Evolutionary conservation across 306 rosid genomes (phyloP).

Genomic region (Quercus ilex): DNA sequence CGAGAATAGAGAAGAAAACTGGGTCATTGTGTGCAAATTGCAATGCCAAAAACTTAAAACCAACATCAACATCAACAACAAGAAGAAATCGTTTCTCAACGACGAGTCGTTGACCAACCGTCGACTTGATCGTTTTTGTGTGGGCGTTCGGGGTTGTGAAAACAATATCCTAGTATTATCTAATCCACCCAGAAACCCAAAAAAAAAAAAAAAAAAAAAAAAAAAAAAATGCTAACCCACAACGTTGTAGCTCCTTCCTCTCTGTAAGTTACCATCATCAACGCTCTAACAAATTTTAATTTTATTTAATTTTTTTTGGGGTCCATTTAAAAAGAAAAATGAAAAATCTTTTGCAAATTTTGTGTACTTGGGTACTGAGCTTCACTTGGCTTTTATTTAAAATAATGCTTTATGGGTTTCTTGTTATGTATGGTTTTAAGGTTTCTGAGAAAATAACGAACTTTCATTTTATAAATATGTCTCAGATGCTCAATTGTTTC

Average conservation of each 20-base stretch:
- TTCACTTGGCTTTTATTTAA: no score
- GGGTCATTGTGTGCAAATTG: neutral
- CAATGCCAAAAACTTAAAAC: neutral
- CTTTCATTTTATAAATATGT: neutral
- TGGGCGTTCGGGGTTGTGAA: neutral
- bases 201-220: no score
- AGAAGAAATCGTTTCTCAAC: neutral
- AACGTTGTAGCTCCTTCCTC: constrained; percentile 26
- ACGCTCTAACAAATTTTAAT: neutral
- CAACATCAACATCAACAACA: neutral
- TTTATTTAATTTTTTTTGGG: no score
- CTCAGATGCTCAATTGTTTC: constrained; percentile 54
- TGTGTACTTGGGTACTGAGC: no score
- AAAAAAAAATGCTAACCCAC: constrained; percentile 24
- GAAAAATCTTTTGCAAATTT: no score
- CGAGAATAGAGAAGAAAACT: no score
- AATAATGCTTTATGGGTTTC: neutral
- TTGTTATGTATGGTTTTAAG: neutral
- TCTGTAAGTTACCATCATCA: constrained; percentile 17
- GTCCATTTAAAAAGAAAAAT: no score
- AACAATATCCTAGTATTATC: neutral
- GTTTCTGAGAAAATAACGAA: neutral
- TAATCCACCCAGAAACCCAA: no score
- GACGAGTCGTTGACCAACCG: neutral
- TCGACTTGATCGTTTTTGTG: neutral